phyloP scores from a whole-genome alignment of 257 asterid species.

The Cynanchum wilfordii region DNA sequence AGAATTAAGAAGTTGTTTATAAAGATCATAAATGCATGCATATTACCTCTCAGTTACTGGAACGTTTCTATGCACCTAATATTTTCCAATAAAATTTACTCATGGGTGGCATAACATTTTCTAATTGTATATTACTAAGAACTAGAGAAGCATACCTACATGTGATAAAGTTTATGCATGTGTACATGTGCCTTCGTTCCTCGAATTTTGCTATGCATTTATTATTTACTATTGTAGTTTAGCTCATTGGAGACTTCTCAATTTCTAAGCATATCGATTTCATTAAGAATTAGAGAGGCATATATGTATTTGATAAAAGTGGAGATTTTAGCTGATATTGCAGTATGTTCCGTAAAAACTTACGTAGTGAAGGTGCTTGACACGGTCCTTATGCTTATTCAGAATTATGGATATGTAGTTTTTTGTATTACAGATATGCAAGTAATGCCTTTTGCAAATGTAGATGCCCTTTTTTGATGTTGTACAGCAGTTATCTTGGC shows the following conservation, averaged over 20 bases:
- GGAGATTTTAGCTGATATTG: not conserved
- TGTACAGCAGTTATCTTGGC: not conserved
- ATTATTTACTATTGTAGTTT: no score
- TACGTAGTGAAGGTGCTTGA: not conserved
- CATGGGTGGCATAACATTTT: not conserved
- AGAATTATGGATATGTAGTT: not conserved
- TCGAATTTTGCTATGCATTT: not conserved
- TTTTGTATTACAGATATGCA: not conserved
- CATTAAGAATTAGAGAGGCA: not conserved
- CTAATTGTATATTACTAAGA: not conserved
- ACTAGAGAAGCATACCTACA: not conserved
- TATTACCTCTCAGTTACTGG: not conserved
- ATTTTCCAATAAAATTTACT: no score
- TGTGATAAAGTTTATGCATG: not conserved
- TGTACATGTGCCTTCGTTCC: not conserved
- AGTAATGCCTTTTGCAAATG: not conserved
- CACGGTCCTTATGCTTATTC: not conserved
- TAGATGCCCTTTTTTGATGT: not conserved
- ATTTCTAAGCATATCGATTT: no score
- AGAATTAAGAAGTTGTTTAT: not conserved
- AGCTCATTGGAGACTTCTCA: not conserved
- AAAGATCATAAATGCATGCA: not conserved
- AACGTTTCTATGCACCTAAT: not conserved
- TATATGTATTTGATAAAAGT: not conserved
- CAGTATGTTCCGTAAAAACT: not conserved